These are phyloP conservation scores for Podaxis sp. DNA, from an alignment of 768 basidiomycete genomes.

Conservation along the genomic window DNA sequence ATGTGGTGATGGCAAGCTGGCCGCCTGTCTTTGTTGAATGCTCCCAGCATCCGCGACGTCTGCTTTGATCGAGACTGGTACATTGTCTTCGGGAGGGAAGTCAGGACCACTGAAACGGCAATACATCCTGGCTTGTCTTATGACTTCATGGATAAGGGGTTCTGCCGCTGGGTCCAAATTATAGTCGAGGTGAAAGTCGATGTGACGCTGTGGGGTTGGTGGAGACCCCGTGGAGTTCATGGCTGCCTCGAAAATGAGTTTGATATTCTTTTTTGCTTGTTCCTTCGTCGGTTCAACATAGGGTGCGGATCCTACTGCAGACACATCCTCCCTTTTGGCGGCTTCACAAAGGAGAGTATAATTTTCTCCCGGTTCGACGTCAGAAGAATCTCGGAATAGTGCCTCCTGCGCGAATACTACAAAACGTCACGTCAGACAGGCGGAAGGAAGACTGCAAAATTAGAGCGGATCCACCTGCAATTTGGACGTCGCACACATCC, in stretches of 20 bases:
- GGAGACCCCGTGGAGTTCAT: neutral
- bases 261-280: constrained; percentile 54
- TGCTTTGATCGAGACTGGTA: constrained; percentile 6
- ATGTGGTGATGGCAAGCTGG: constrained; percentile 1
- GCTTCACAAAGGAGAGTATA: constrained; percentile 45
- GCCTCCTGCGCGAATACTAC: constrained; percentile 65
- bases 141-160: constrained; percentile 57
- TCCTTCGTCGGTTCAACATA: constrained; percentile 55
- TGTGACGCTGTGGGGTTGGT: constrained; percentile 27
- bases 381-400: constrained; percentile 39
- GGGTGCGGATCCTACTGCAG: constrained; percentile 62
- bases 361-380: constrained; percentile 42
- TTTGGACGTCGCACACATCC: constrained; percentile 53
- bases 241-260: constrained; percentile 50
- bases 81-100: constrained; percentile 13
- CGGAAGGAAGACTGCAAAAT: neutral
- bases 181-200: constrained; percentile 71
- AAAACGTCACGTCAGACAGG: constrained; percentile 3
- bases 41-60: constrained; percentile 16
- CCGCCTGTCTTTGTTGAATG: neutral
- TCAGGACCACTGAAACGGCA: constrained; percentile 12
- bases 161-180: constrained; percentile 51
- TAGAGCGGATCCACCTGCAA: constrained; percentile 43
- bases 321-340: constrained; percentile 37
- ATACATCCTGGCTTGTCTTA: constrained; percentile 32